Conservation (phyloP, 2,329 filamentous ascomycete genomes). For the Aspergillus sp. region DNA sequence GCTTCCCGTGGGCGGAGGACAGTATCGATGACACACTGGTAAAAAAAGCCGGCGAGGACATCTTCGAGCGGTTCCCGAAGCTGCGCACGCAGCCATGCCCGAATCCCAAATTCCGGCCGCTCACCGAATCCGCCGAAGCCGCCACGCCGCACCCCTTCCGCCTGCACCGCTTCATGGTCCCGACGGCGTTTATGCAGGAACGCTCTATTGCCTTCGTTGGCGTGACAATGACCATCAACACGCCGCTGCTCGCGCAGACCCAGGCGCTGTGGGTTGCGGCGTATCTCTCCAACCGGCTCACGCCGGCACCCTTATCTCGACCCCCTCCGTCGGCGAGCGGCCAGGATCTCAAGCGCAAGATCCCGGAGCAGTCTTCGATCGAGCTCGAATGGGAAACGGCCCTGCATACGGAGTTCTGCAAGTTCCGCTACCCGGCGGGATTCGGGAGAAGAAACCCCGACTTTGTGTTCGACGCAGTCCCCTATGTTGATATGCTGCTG, state of each 20-base stretch:
- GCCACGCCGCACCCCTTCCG: slow-evolving; percentile 35
- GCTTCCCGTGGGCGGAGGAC: slow-evolving; percentile 34
- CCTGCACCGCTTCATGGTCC: slow-evolving; percentile 40
- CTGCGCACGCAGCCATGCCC: slow-evolving; percentile 35
- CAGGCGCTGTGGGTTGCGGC: slow-evolving; percentile 56
- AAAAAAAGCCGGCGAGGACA: slow-evolving; percentile 40
- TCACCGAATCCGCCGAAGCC: slow-evolving; percentile 28
- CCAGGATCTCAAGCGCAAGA: not conserved
- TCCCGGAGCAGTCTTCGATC: slow-evolving; percentile 7
- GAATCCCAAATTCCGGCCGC: slow-evolving; percentile 16
- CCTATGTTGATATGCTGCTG: slow-evolving; percentile 62
- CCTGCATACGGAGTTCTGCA: slow-evolving; percentile 59
- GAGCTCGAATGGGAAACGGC: slow-evolving; percentile 47
- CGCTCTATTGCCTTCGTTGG: slow-evolving; percentile 43
- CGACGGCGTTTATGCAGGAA: slow-evolving; percentile 30
- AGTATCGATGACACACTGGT: slow-evolving; percentile 29
- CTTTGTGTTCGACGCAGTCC: slow-evolving; percentile 66
- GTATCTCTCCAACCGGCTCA: slow-evolving; percentile 50
- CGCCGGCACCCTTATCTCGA: slow-evolving; percentile 12
- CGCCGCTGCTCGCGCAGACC: slow-evolving; percentile 36
- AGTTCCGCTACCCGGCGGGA: slow-evolving; percentile 54
- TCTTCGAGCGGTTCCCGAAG: slow-evolving; percentile 43
- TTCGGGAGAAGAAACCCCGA: slow-evolving; percentile 49
- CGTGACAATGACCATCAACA: slow-evolving; percentile 39
- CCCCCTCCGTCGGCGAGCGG: not conserved